Base-by-base conservation (phyloP, 768 basidiomycete genomes). In the Royoungia palumana region DNA sequence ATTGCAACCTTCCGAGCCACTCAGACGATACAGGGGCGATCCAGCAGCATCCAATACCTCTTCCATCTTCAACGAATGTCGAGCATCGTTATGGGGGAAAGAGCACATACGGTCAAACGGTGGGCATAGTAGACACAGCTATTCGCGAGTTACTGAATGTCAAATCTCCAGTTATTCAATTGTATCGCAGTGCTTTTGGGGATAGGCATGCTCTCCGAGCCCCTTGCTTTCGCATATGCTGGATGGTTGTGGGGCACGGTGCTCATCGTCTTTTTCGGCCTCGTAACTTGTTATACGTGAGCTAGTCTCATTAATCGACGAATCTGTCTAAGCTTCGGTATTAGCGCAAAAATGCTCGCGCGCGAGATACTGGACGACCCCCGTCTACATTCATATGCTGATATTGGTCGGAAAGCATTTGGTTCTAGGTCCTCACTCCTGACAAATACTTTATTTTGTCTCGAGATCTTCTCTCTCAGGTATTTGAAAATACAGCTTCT, bases 371-470 rank as follows among this genome's bases (percentile, higher is more conserved):
- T 84, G 16, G 67, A 75, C 12, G 90, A 96, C 59, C 75, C 79
- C 8, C 77, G 74, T 6, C 59, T 94, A 25, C 78, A 80, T 21
- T 91, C 93, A 6, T 97, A 96, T 63, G 80, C 90, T 4, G 94
- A 97, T 61, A 88, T 96, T 53, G 92, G 88, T 22, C 77, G 80
- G 49, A 91, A 88, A 60, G 93, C 94, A 1, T 95, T 94, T 67
- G 94, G 94, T 2, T 75, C 77, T 8, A 75, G 75, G 38, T 86
- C 85, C 0, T 82, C 79, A 25, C 70, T 81, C 1, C 57, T 86
- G 22, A 85, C 89, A 44, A 82, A 81, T 54, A 45, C 75, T 7
- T 73, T 95, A 54, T 95, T 96, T 65, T 92, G 89, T 55, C 72
- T 94, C 9, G 94, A 96, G 65, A 66, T 93, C 8, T 94, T 95